These are phyloP conservation scores for Baorangia bicolor DNA, from an alignment of 768 basidiomycete genomes.

Conservation along the genomic window DNA sequence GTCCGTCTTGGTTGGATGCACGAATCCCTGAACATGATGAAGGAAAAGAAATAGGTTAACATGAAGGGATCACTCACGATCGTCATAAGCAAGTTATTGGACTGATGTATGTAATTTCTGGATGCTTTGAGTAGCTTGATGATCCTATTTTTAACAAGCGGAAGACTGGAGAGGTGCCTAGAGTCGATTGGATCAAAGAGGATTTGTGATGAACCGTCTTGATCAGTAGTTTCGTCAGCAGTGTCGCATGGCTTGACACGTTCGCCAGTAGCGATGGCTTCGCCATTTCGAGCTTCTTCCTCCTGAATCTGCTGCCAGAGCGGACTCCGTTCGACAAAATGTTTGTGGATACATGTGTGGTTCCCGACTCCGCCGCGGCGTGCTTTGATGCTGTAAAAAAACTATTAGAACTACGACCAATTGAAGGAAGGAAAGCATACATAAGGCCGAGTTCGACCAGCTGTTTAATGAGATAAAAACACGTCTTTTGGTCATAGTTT, in stretches of 20 bases:
- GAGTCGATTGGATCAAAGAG: slow-evolving; percentile 75
- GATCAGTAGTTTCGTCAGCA: slow-evolving; percentile 22
- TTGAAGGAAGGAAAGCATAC: slow-evolving; percentile 40
- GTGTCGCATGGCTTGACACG: slow-evolving; percentile 7
- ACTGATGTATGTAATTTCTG: slow-evolving; percentile 66
- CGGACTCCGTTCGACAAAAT: slow-evolving; percentile 75
- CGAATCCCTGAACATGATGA: slow-evolving; percentile 57
- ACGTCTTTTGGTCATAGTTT: slow-evolving; percentile 86
- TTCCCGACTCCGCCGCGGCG: slow-evolving; percentile 73
- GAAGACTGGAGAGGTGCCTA: slow-evolving; percentile 72
- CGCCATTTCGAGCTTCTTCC: slow-evolving; percentile 53
- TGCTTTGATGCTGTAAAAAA: slow-evolving; percentile 61
- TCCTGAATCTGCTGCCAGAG: slow-evolving; percentile 77
- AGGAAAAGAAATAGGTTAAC: neutral
- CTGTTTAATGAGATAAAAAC: slow-evolving; percentile 81
- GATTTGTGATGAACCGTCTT: slow-evolving; percentile 31
- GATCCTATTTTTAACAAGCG: slow-evolving; percentile 68
- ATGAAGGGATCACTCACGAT: slow-evolving; percentile 50
- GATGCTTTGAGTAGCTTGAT: slow-evolving; percentile 70
- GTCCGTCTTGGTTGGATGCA: slow-evolving; percentile 70
- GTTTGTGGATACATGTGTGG: slow-evolving; percentile 77
- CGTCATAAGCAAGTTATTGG: slow-evolving; percentile 72
- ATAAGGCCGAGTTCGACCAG: slow-evolving; percentile 71
- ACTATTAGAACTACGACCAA: neutral
- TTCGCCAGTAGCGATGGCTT: slow-evolving; percentile 15